These are phyloP conservation scores for Phytophthora nicotianae DNA, from an alignment of 352 stramenopile genomes.

Conservation along the genomic window DNA sequence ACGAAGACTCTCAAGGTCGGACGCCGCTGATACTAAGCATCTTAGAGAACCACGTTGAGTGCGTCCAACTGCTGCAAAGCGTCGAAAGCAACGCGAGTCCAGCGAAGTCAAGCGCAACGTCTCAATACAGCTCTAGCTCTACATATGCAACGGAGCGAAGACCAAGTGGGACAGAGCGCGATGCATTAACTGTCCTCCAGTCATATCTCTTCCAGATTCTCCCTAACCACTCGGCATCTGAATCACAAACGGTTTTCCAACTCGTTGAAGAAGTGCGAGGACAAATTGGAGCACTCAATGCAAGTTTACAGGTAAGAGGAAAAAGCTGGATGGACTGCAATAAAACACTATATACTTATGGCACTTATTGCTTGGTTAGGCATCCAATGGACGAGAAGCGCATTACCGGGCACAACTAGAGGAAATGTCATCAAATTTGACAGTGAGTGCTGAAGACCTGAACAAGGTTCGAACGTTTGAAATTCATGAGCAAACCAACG, in stretches of 20 bases:
- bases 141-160: conserved; percentile 7
- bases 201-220: conserved; percentile 35
- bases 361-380: conserved; percentile 7
- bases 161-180: conserved; percentile 20
- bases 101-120: conserved; percentile 5
- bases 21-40: conserved; percentile 72
- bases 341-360: conserved; percentile 1
- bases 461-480: conserved; percentile 31
- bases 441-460: conserved; percentile 25
- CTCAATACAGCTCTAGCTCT: conserved; percentile 18
- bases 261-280: conserved; percentile 34
- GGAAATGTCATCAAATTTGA: conserved; percentile 20
- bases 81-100: conserved; percentile 18
- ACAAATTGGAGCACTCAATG: conserved; percentile 30
- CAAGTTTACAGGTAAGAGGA: conserved; percentile 35
- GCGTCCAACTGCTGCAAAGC: conserved; percentile 64
- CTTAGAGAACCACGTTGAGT: conserved; percentile 73
- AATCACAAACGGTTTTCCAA: conserved; percentile 38
- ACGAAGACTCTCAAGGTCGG: conserved; percentile 62
- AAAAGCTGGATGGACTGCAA: not conserved
- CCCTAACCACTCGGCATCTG: conserved; percentile 15
- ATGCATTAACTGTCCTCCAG: conserved; percentile 34
- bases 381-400: conserved; percentile 29
- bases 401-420: conserved; percentile 31
- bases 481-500: not conserved